Evolutionary conservation across 2,329 filamentous ascomycete species (phyloP).

Genomic region (Epichloe sp.): DNA sequence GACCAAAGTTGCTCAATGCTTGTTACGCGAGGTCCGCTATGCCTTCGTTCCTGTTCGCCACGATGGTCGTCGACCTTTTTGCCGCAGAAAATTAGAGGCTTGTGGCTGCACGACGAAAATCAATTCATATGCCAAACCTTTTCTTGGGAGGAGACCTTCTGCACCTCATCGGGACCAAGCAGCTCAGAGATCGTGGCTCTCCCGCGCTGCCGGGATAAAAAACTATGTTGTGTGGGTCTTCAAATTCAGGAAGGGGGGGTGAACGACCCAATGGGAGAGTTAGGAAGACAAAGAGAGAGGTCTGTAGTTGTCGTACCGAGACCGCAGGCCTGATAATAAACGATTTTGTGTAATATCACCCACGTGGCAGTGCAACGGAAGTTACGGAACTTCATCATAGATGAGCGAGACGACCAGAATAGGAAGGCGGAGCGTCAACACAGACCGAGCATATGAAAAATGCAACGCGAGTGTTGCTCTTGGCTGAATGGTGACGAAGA

Average conservation of each 20-base stretch:
- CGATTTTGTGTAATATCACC: background rate
- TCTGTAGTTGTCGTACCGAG: too few relatives aligned
- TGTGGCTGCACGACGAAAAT: too few relatives aligned
- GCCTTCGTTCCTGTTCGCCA: too few relatives aligned
- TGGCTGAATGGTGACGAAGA: background rate
- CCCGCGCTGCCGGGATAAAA: background rate
- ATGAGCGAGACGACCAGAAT: background rate
- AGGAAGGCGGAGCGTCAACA: slow-evolving; percentile 4
- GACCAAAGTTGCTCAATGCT: background rate
- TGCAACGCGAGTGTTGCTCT: background rate
- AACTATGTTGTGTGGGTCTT: background rate
- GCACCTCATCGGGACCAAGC: too few relatives aligned
- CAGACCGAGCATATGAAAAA: background rate
- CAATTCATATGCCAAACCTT: too few relatives aligned
- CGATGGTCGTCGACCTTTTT: too few relatives aligned
- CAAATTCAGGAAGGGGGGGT: too few relatives aligned
- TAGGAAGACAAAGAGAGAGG: too few relatives aligned
- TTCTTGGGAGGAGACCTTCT: too few relatives aligned
- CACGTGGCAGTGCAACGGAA: background rate
- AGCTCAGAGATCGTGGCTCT: too few relatives aligned
- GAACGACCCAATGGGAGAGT: too few relatives aligned
- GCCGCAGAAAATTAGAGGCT: too few relatives aligned
- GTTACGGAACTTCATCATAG: background rate
- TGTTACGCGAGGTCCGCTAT: background rate
- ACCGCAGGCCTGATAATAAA: background rate